Base-by-base conservation (phyloP, 1,139 yeast genomes). In the Arxiozyma slooffiae region DNA sequence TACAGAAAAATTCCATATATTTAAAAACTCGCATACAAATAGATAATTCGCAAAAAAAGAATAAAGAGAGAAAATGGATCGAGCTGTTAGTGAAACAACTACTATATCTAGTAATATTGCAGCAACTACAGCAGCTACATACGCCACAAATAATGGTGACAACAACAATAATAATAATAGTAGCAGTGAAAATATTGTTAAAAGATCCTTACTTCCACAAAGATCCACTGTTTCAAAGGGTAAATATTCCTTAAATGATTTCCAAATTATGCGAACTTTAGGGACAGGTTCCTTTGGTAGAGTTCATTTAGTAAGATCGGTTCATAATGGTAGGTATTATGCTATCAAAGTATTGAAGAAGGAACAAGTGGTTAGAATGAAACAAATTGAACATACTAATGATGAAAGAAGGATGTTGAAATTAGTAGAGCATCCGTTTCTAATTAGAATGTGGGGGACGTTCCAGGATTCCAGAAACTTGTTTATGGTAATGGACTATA, bases 201-300 rank as follows among this genome's bases (percentile, higher is more conserved):
- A 42, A 30, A 37, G 24, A 20, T 61, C 64, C 2, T 43, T 55
- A 48, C 57, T 71, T 50, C 73, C 73, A 14, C 65, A 67, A 47
- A 64, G 72, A 44, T 71, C 76, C 36, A 79, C 85, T 4, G 76
- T 81, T 7, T 83, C 96, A 41, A 85, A 85, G 67, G 96, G 96
- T 49, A 89, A 89, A 67, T 89, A 89, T 68, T 77, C 89, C 11
- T 71, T 92, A 46, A 76, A 80, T 52, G 98, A 92, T 71, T 92
- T 92, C 68, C 94, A 87, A 63, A 87, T 92, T 54, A 81, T 88
- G 79, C 76, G 98, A 57, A 92, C 98, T 1, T 74, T 92, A 54
- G 98, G 98, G 23, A 92, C 98, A 0, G 98, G 98, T 9, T 89
- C 97, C 4, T 92, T 92, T 72, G 98, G 98, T 30, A 74, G 98